Evolutionary conservation across 768 basidiomycete genomes (phyloP).

Genomic region (Udeniomyces megalosporus): DNA sequence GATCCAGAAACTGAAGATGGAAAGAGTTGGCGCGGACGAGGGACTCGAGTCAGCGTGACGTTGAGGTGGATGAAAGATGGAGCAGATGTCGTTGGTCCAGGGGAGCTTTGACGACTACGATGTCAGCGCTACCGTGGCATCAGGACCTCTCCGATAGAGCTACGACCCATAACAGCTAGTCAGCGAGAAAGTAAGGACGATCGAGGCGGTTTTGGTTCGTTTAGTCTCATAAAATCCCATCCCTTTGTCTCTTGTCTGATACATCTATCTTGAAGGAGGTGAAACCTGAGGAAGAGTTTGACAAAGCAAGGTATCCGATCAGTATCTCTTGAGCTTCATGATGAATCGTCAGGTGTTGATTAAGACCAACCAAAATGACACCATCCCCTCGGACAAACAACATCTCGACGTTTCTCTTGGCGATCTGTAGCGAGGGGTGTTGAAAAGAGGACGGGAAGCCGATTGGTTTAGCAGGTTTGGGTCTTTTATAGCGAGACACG

Average conservation of each 20-base stretch:
- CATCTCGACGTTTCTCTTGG: constrained; percentile 92
- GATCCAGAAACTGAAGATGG: constrained; percentile 29
- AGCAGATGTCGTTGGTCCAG: constrained; percentile 67
- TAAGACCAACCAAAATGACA: constrained; percentile 59
- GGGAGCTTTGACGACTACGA: neutral
- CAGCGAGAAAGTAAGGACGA: too few relatives aligned
- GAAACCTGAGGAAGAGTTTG: too few relatives aligned
- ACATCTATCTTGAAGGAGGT: too few relatives aligned
- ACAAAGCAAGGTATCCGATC: too few relatives aligned
- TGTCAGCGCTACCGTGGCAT: too few relatives aligned
- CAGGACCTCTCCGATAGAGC: too few relatives aligned
- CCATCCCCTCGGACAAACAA: constrained; percentile 94
- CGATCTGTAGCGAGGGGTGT: constrained; percentile 43
- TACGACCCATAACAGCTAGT: too few relatives aligned
- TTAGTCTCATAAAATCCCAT: too few relatives aligned
- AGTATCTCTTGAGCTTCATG: too few relatives aligned
- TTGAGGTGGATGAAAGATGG: constrained; percentile 74
- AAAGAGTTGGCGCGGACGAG: constrained; percentile 21
- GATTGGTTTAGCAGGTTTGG: neutral
- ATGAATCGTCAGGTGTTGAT: too few relatives aligned
- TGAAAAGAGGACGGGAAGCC: neutral
- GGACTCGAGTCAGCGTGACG: constrained; percentile 51
- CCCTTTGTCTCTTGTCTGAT: too few relatives aligned
- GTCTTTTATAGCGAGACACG: neutral
- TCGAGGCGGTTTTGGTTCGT: too few relatives aligned